Percentiles rank a stretch among this genome's conserved stretches.
Conservation (phyloP, 139 green algal species). For the Gonium pectorale region DNA sequence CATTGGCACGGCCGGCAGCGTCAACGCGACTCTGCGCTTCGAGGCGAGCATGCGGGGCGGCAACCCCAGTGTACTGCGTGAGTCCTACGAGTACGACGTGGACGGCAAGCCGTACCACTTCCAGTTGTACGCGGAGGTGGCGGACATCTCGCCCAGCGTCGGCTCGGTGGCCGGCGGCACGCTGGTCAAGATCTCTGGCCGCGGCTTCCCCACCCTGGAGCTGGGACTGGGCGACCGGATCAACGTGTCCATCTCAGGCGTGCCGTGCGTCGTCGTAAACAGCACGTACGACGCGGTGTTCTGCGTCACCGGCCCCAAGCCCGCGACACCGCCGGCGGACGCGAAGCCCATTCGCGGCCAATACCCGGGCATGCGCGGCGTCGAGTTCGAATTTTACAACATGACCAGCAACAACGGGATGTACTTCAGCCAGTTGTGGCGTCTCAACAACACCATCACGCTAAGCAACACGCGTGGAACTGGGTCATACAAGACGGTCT, state of each 20-base stretch:
- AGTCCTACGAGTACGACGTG: slow-evolving; percentile 24
- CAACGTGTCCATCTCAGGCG: slow-evolving; percentile 13
- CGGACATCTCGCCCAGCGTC: slow-evolving; percentile 18
- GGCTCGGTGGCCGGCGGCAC: slow-evolving; percentile 51
- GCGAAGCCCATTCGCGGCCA: slow-evolving; percentile 9
- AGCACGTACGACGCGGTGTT: slow-evolving; percentile 43
- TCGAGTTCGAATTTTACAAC: slow-evolving; percentile 47
- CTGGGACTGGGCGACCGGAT: slow-evolving; percentile 17
- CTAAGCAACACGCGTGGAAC: background rate
- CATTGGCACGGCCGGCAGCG: slow-evolving; percentile 34
- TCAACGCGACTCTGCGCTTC: slow-evolving; percentile 49
- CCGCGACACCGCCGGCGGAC: background rate
- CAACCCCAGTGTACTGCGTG: background rate
- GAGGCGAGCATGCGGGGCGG: slow-evolving; percentile 50
- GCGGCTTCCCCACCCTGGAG: slow-evolving; percentile 45
- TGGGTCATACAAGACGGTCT: background rate
- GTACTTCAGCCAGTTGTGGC: background rate
- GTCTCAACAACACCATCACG: slow-evolving; percentile 7
- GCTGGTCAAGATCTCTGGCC: slow-evolving; percentile 26
- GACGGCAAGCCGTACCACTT: slow-evolving; percentile 54
- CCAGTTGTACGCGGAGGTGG: slow-evolving; percentile 53
- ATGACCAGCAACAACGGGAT: background rate
- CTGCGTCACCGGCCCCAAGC: slow-evolving; percentile 37
- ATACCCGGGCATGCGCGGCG: slow-evolving; percentile 42
- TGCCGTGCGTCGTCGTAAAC: slow-evolving; percentile 43